phyloP scores from a whole-genome alignment of 164 flowering plant genomes.

The Malania oleifera region DNA sequence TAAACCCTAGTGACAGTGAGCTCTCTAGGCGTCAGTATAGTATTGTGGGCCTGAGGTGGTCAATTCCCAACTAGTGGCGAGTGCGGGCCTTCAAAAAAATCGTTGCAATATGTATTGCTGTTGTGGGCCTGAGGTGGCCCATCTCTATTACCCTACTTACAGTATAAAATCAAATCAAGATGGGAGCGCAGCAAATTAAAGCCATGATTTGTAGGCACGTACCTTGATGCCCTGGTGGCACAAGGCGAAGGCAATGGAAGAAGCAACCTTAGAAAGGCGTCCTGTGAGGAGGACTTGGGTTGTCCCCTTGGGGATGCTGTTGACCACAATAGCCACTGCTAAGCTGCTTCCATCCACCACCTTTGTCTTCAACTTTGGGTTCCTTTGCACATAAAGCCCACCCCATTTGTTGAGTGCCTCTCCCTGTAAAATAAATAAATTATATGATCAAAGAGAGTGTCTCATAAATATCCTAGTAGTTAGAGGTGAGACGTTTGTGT shows the following conservation, averaged over 20 bases:
- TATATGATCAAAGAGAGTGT: too few species aligned
- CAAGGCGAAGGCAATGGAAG: conserved; percentile 31
- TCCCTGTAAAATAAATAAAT: conserved; percentile 28
- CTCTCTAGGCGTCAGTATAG: too few species aligned
- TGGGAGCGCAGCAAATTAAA: conserved; percentile 3
- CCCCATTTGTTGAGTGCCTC: conserved; percentile 62
- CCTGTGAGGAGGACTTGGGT: conserved; percentile 49
- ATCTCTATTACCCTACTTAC: too few species aligned
- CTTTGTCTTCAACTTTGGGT: conserved; percentile 47
- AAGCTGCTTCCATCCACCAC: conserved; percentile 60
- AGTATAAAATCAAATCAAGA: background rate
- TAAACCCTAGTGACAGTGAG: too few species aligned
- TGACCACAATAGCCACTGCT: conserved; percentile 49
- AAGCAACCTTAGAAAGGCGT: conserved; percentile 39
- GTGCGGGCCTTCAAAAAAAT: too few species aligned
- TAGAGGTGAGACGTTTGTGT: too few species aligned
- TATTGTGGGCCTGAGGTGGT: too few species aligned
- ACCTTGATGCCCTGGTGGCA: conserved; percentile 56
- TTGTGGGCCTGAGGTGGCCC: too few species aligned
- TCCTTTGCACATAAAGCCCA: conserved; percentile 42
- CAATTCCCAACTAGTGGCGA: conserved; percentile 28
- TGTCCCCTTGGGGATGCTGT: conserved; percentile 54
- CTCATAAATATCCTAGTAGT: too few species aligned
- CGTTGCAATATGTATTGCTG: too few species aligned
- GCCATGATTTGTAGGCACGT: conserved; percentile 19